Evolutionary conservation across 176 grass and related monocot genomes (phyloP), one percentile per base, ranked within the genome.

Genomic region (maize (Zea mays)): DNA sequence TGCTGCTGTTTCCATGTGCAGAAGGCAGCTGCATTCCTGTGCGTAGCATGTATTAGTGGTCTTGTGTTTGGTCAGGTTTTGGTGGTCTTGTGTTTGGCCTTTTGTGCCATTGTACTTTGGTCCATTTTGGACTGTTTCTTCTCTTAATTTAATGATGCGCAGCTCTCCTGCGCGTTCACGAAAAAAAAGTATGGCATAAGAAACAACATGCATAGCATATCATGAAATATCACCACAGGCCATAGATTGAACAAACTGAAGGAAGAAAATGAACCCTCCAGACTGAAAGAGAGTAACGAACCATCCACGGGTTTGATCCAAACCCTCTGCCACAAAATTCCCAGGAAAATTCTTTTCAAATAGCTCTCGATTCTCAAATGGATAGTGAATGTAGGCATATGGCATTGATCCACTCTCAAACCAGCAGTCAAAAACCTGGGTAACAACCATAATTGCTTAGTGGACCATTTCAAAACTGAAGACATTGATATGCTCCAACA

Each of bases 341-440:
- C 96, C 96, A 65, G 96, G 96, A 79, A 99, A 99, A 64, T 99
- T 99, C 59, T 95, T 93, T 71, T 99, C 92, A 71, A 99, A 99
- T 48, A 95, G 81, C 65, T 90, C 96, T 62, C 83, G 83, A 83
- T 99, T 99, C 86, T 99, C 96, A 75, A 99, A 99, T 81, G 96
- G 96, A 64, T 99, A 99, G 74, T 99, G 96, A 89, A 99, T 90
- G 80, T 95, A 95, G 35, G 96, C 96, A 87, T 95, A 99, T 74
- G 96, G 96, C 96, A 99, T 99, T 7, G 92, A 99, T 40, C 92
- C 92, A 75, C 96, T 99, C 81, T 99, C 96, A 75, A 99, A 99
- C 96, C 96, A 99, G 81, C 96, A 99, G 67, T 99, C 96, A 5
- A 99, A 99, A 80, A 99, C 96, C 96, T 99, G 81, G 83, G 63